Base-by-base conservation (phyloP, 2,329 filamentous ascomycete species). In the Periglandula ipomoeae region DNA sequence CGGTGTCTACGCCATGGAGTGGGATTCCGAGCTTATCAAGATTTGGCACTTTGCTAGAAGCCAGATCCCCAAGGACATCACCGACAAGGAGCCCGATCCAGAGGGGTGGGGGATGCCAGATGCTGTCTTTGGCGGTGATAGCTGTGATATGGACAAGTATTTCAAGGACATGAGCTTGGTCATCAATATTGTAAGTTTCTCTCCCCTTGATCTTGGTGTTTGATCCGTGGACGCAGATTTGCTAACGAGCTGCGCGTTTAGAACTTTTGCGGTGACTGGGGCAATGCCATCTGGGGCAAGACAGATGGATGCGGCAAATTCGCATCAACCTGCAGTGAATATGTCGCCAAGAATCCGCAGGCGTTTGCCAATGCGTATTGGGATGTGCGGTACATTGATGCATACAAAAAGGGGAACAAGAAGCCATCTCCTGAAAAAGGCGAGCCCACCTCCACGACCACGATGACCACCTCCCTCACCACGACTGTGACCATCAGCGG, bases 261-360 rank as follows among this genome's bases (percentile, higher is more conserved):
- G 71, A 73, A 86, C 46, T 88, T 93, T 62, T 93, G 88, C 59
- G 87, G 87, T 23, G 79, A 84, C 58, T 90, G 85, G 74, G 85
- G 84, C 1, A 81, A 64, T 38, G 63, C 62, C 5, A 59, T 66
- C 15, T 76, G 74, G 73, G 62, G 61, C 17, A 56, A 56, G 4
- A 56, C 60, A 11, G 66, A 70, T 15, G 59, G 65, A 13, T 75
- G 71, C 53, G 58, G 58, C 48, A 49, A 56, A 9, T 61, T 66
- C n/a, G 71, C 71, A 0, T 56, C 67, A 5, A 73, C 71, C 3
- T 76, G 73, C 52, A 53, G 61, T 20, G 67, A 74, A 46, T 76
- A 67, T 53, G 74, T 77, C 10, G 71, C 67, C 15, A 61, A 58
- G 1, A 71, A 72, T 48, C 74, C 74, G 0, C 49, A 54, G 5